Evolutionary conservation across 2,329 filamentous ascomycete genomes (phyloP), one percentile per base, ranked within the genome.

Genomic region (Trichoderma endophyticum): DNA sequence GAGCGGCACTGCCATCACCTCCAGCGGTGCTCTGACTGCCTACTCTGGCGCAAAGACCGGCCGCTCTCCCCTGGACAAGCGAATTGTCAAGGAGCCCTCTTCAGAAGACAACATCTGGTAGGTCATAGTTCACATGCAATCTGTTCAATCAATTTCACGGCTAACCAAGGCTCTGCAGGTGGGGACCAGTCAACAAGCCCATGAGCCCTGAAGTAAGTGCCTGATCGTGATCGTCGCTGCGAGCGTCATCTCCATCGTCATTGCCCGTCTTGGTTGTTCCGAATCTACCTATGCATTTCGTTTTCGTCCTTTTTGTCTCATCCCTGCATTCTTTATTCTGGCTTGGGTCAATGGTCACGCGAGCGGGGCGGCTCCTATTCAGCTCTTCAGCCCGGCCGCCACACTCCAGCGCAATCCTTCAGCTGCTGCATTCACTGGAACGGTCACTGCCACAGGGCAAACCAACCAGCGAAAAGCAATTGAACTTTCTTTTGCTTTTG

Each of bases 41-140:
- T 99, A 98, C 89, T 98, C 96, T 61, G 96, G 96, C 79, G 93
- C 94, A 79, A 99, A 99, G 90, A 99, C 96, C 74, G 96, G 96
- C 74, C 94, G 96, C 76, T 99, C 96, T 74, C 96, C 96, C 28
- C 91, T 93, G 71, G 96, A 99, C 86, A 99, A 99, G 91, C 92
- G 96, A 82, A 93, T 99, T 81, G 96, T 99, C 81, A 90, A 97
- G 86, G 96, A 99, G 84, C 86, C 91, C 73, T 87, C 90, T 74
- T 98, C 96, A 75, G 91, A 97, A 83, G 91, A 96, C 71, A 90
- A 99, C 74, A 89, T 99, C 80, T 99, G 96, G 96, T 87, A 82
- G 21, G 21, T 21, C 21, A 21, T 21, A 72, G 85, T 79, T 56
- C 43, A 26, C 9, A 54, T n/a, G 28, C 65, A 67, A 73, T 72